Conservation (phyloP, 1,139 yeast species). For the Pichia sp. region DNA sequence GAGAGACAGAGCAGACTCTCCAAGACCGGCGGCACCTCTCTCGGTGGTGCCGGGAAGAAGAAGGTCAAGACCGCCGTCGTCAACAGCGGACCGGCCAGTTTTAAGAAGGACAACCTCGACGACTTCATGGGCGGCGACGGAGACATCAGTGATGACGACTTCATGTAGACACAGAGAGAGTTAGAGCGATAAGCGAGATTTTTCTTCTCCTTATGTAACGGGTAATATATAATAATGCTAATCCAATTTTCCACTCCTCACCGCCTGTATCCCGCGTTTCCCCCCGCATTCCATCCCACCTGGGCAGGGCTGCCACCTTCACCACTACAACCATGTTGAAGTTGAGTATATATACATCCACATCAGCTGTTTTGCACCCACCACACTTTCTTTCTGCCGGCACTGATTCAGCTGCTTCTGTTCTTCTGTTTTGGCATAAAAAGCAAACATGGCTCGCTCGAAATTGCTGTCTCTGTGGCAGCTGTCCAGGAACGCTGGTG, state of each 20-base stretch:
- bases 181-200: not conserved
- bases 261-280: too few relatives aligned
- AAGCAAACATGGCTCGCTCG: not conserved
- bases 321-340: too few relatives aligned
- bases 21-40: constrained; percentile 78
- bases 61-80: constrained; percentile 65
- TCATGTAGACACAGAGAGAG: constrained; percentile 46
- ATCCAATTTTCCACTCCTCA: too few relatives aligned
- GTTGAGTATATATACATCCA: too few relatives aligned
- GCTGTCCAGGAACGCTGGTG: not conserved
- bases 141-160: constrained; percentile 67
- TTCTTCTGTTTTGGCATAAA: too few relatives aligned
- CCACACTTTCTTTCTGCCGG: too few relatives aligned
- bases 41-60: constrained; percentile 95
- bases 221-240: too few relatives aligned
- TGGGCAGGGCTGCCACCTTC: too few relatives aligned
- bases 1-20: constrained; percentile 82
- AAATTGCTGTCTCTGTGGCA: not conserved
- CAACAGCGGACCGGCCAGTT: constrained; percentile 46
- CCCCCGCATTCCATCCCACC: too few relatives aligned
- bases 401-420: too few relatives aligned
- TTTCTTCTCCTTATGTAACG: too few relatives aligned
- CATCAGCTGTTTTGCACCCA: too few relatives aligned
- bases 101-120: constrained; percentile 70
- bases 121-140: constrained; percentile 55